phyloP scores from a whole-genome alignment of 768 basidiomycete genomes.

The Amanita subjunquillea region DNA sequence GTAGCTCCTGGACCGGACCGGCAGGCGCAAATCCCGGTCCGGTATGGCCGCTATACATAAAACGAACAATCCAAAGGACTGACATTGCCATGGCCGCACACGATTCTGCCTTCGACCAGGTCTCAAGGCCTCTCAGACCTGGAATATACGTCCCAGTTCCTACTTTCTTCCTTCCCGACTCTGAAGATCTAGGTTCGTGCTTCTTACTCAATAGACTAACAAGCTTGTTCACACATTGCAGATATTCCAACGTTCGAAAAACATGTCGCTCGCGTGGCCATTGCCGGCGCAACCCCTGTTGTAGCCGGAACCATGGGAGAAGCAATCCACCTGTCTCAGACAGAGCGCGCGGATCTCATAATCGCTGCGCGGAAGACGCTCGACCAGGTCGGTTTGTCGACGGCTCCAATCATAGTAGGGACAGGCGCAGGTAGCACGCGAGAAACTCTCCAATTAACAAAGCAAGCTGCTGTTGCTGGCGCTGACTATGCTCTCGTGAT shows the following conservation, averaged over 20 bases:
- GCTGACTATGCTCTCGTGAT: slow-evolving; percentile 86
- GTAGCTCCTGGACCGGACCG: neutral
- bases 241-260: slow-evolving; percentile 61
- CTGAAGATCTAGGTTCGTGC: slow-evolving; percentile 74
- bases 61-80: neutral
- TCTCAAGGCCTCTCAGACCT: slow-evolving; percentile 48
- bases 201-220: neutral
- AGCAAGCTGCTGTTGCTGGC: slow-evolving; percentile 73
- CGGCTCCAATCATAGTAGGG: slow-evolving; percentile 69
- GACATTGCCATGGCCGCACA: neutral
- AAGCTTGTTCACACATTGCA: slow-evolving; percentile 3
- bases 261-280: slow-evolving; percentile 56
- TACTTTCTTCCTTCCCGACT: slow-evolving; percentile 66
- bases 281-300: slow-evolving; percentile 61
- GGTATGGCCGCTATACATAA: neutral
- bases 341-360: slow-evolving; percentile 59
- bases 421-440: slow-evolving; percentile 79
- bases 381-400: slow-evolving; percentile 47
- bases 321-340: slow-evolving; percentile 60
- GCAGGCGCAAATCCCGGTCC: neutral
- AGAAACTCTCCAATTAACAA: slow-evolving; percentile 66
- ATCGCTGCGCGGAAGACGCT: slow-evolving; percentile 59
- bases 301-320: slow-evolving; percentile 83
- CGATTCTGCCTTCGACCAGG: slow-evolving; percentile 6
- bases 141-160: slow-evolving; percentile 85